Evolutionary conservation across 1,139 yeast species (phyloP).

Genomic region (Eremothecium coryli): DNA sequence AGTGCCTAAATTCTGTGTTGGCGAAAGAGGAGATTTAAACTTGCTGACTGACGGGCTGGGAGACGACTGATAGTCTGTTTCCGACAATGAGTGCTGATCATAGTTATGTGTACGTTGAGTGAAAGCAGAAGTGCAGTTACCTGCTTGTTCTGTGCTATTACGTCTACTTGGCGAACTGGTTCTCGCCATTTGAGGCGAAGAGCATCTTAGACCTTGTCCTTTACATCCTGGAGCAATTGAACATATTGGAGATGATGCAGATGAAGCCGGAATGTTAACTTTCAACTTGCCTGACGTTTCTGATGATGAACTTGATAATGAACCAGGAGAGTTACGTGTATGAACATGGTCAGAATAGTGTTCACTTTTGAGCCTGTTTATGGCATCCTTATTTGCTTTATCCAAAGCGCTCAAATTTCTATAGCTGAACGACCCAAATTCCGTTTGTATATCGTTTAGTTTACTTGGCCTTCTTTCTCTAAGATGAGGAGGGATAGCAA

Average conservation of each 20-base stretch:
- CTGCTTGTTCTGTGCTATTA: constrained; percentile 14
- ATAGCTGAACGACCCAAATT: constrained; percentile 89
- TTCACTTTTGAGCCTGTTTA: constrained; percentile 75
- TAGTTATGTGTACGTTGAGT: constrained; percentile 1
- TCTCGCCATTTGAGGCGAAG: constrained; percentile 19
- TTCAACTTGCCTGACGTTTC: constrained; percentile 20
- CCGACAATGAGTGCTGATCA: constrained; percentile 1
- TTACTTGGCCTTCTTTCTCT: constrained; percentile 60
- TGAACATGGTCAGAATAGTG: constrained; percentile 44
- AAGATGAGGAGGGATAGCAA: constrained; percentile 47
- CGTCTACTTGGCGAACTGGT: constrained; percentile 25
- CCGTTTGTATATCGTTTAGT: constrained; percentile 61
- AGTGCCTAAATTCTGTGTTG: constrained; percentile 10
- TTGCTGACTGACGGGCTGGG: constrained; percentile 11
- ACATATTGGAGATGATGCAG: constrained; percentile 5
- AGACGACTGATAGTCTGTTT: background rate
- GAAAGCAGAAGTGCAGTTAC: constrained; percentile 3
- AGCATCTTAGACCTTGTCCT: constrained; percentile 15
- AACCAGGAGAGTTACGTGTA: constrained; percentile 24
- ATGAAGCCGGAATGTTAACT: constrained; percentile 10
- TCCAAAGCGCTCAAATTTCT: constrained; percentile 84
- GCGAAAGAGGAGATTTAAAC: constrained; percentile 25
- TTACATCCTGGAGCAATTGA: background rate
- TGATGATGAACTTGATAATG: constrained; percentile 32
- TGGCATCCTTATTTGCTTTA: constrained; percentile 87